Evolutionary conservation across 495 filamentous ascomycete genomes (phyloP), one percentile per base, ranked within the genome.

Genomic region (Lineolata rhizophorae): DNA sequence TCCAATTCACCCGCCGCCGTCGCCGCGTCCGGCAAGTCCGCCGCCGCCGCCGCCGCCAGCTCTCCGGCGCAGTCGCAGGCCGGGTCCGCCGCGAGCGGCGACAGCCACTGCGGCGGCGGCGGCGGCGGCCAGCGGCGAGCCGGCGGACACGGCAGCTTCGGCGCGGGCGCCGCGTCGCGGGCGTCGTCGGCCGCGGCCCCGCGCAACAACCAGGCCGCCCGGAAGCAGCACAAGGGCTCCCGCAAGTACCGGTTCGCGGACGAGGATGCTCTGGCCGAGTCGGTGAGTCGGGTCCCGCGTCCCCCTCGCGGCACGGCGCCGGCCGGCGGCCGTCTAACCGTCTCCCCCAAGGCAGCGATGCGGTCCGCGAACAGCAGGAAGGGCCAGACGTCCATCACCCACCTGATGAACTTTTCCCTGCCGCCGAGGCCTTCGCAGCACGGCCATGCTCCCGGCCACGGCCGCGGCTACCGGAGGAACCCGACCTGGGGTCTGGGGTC

Each of bases 371-470:
- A 62, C 38, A 82, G 75, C 47, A 75, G 84, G 20, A 76, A 85
- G 39, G 90, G 85, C 38, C 87, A 93, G 43, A 93, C 80, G 24
- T 90, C 80, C 43, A 95, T 97, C 47, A 94, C 87, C 12, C 87
- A 97, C 53, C 55, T 97, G 18, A 77, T 97, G 70, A 90, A 81
- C 52, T 87, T 92, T 48, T 68, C 75, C 25, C 60, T 82, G 20
- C 78, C 85, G 12, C 76, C 83, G 22, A 67, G 80, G 21, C 78
- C 70, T 37, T 52, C 72, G 29, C 56, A 67, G n/a, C 50, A n/a
- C n/a, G n/a, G n/a, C n/a, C n/a, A 60, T 22, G 56, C 59, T 21
- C 55, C 65, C 46, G 39, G 44, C 44, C 58, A 58, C 58, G 44
- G 42, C 11, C 44, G 66, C 41, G 65, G 54, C 53, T 48, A 46